Base-by-base conservation (phyloP, 306 rosid genomes). In the Vicia faba region DNA sequence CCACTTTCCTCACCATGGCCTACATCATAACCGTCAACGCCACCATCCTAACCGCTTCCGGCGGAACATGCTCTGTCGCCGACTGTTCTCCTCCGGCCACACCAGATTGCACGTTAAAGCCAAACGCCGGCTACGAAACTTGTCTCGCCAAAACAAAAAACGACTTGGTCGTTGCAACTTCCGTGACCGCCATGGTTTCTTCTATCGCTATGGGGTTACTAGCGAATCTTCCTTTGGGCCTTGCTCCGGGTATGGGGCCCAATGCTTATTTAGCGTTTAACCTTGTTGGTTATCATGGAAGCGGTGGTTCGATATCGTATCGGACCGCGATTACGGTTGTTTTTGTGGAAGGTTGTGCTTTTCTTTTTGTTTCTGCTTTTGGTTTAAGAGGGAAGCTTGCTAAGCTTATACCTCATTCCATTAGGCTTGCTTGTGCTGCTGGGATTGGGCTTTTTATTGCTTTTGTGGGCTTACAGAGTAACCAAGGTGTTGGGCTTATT, bases 371-470 rank as follows among this genome's bases (percentile, higher is more conserved):
- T 10, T 86, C 99, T 7, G 97, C 84, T 5, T 39, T 93, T 40
- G 99, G 99, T 19, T 67, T 93, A n/a, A 73, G 97, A 0, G 80
- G 89, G 13, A 90, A 82, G 81, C 88, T 93, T 7, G 97, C 96
- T 12, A 88, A 80, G 74, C 73, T 90, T 56, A 82, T 93, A 0
- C 99, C 99, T 4, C 70, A 69, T 0, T 70, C 89, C 0, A 76
- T 93, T 53, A 80, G 99, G 71, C 87, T 88, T 10, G 97, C 92
- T 28, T 85, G 73, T 12, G 95, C 90, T 0, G 97, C 91, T 0
- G 99, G 99, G 0, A 93, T 93, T 18, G 99, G 99, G 68, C 92
- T 93, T 54, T 93, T 93, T 43, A 90, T 93, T 44, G 97, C 99
- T 5, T 90, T 93, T 36, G 96, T 91, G 77, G 99, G 97, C 82